A percentile compares a stretch with the other conserved stretches of the same genome.
These are phyloP conservation scores for Wakefieldia striispora DNA, from an alignment of 768 basidiomycete genomes.

Conservation along the genomic window DNA sequence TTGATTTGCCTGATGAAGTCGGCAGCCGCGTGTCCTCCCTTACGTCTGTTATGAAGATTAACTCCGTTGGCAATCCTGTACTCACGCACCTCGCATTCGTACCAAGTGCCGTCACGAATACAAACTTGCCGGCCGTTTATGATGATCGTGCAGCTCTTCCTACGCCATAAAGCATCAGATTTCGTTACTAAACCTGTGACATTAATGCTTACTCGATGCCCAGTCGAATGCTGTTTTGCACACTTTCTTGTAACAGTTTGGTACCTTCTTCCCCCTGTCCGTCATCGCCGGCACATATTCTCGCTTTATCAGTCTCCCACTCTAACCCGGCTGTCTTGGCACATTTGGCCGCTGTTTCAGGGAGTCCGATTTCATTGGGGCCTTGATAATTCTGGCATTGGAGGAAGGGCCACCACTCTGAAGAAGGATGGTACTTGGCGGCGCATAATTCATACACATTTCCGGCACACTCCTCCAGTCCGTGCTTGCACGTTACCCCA, in stretches of 20 bases:
- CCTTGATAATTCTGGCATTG: conserved; percentile 76
- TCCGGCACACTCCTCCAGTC: conserved; percentile 76
- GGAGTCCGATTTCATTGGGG: conserved; percentile 58
- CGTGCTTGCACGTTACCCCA: conserved; percentile 83
- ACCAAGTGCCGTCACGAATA: conserved; percentile 76
- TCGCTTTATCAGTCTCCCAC: conserved; percentile 61
- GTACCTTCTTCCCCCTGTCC: conserved; percentile 64
- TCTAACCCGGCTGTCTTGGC: conserved; percentile 61
- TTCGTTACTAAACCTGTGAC: neutral
- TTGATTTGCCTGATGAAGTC: conserved; percentile 83
- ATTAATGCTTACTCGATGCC: conserved; percentile 53
- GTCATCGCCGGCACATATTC: conserved; percentile 57
- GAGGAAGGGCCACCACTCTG: conserved; percentile 81
- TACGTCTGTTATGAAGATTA: conserved; percentile 22
- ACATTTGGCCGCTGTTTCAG: conserved; percentile 64
- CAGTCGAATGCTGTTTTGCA: conserved; percentile 40
- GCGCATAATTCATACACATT: conserved; percentile 90
- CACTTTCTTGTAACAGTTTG: conserved; percentile 60
- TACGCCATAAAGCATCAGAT: conserved; percentile 26
- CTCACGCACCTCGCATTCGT: conserved; percentile 66
- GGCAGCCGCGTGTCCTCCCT: conserved; percentile 70
- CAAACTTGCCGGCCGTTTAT: conserved; percentile 70
- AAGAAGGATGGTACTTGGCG: conserved; percentile 50
- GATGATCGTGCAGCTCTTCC: conserved; percentile 85
- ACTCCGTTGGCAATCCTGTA: conserved; percentile 22